Conservation (phyloP, 148 eudicot genomes). For the Chenopodium formosanum region DNA sequence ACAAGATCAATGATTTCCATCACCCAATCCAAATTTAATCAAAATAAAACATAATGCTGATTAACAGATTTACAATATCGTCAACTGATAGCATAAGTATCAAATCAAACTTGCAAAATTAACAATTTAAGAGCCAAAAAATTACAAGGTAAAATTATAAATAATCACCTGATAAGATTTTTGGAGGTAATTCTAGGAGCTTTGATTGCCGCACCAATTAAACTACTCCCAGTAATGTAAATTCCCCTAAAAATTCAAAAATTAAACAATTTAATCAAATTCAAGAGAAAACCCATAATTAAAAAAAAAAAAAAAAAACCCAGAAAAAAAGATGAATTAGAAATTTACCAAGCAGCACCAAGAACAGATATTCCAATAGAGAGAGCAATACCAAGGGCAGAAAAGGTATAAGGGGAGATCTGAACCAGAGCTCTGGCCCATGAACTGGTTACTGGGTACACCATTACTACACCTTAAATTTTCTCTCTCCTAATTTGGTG, state of each 20-base stretch:
- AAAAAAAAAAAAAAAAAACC: not conserved
- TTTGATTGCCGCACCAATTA: constrained; percentile 97
- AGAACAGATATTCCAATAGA: constrained; percentile 95
- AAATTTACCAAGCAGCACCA: constrained; percentile 87
- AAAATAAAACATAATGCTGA: not conserved
- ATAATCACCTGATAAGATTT: constrained; percentile 78
- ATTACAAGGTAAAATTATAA: too few species aligned
- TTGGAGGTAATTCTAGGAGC: constrained; percentile 98
- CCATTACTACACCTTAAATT: not conserved
- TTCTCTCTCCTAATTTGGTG: not conserved
- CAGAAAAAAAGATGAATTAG: not conserved
- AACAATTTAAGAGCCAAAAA: too few species aligned
- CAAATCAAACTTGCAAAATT: not conserved
- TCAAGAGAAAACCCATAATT: not conserved
- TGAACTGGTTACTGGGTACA: constrained; percentile 44
- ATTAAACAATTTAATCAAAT: not conserved
- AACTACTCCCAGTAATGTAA: constrained; percentile 94
- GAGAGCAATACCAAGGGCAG: constrained; percentile 89
- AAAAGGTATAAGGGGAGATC: constrained; percentile 91
- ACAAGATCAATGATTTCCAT: not conserved
- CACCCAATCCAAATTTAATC: not conserved
- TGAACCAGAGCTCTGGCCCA: constrained; percentile 75
- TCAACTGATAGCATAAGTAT: not conserved
- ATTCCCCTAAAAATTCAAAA: constrained; percentile 62
- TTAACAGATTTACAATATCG: not conserved